phyloP scores from a whole-genome alignment of 345 rosid species.

The Populus simonii region DNA sequence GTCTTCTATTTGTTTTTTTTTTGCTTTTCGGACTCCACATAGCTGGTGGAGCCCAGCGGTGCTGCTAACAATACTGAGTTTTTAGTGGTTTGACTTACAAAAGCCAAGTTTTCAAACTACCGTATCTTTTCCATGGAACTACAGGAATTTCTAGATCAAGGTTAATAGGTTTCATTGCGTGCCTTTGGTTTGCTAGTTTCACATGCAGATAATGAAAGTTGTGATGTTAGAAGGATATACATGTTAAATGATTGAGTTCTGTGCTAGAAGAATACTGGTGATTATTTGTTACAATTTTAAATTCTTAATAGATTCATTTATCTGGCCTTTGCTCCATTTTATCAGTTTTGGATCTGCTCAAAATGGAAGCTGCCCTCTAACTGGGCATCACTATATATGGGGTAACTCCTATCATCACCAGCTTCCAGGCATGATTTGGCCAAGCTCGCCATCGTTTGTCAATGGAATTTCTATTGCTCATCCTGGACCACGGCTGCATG shows the following conservation, averaged over 20 bases:
- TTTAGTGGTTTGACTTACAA: not conserved
- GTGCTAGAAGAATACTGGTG: not conserved
- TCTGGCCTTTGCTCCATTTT: constrained; percentile 11
- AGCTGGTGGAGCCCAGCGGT: not conserved
- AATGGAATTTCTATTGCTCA: constrained; percentile 51
- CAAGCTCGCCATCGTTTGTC: constrained; percentile 70
- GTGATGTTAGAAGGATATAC: not conserved
- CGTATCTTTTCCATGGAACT: not conserved
- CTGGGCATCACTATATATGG: constrained; percentile 62
- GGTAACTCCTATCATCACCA: constrained; percentile 62
- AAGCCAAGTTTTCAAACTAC: not conserved
- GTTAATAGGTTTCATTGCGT: not conserved
- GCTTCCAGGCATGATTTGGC: constrained; percentile 70
- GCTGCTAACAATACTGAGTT: not conserved
- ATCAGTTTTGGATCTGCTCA: constrained; percentile 68
- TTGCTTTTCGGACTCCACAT: not conserved
- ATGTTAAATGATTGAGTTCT: not conserved
- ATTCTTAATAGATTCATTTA: not conserved
- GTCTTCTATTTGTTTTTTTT: not conserved
- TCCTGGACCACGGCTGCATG: constrained; percentile 55
- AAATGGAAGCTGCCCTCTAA: constrained; percentile 58
- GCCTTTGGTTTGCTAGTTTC: constrained; percentile 17
- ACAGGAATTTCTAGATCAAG: not conserved
- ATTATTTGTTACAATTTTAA: not conserved
- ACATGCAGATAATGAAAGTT: not conserved